Base-by-base conservation (phyloP, 331 rosid genomes). In the Quercus phellos region DNA sequence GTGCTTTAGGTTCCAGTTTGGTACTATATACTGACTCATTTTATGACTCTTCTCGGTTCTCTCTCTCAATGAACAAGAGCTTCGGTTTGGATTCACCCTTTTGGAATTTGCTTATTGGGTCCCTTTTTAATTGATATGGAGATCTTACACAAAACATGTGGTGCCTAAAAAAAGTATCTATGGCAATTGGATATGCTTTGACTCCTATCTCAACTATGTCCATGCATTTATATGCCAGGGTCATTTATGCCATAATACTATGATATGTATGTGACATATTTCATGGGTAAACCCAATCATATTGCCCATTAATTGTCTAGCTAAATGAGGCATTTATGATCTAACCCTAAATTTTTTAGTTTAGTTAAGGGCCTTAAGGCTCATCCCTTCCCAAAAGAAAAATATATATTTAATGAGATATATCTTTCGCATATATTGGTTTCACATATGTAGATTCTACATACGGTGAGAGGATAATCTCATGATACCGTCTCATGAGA, bases 131-230 rank as follows among this genome's bases (percentile, higher is more conserved):
- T 34, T 56, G 66, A 74, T 80, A 88, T 85, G 30, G 80, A 84
- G 86, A 90, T 78, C 79, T 76, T 70, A 7, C 84, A 68, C 55
- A 78, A n/a, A 82, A 80, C 78, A 58, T 88, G 90, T 86, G 88
- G 88, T 78, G 56, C 73, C 72, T 56, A 79, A 8, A 58, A 35
- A 19, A 74, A 24, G 69, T 78, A 3, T 38, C 24, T 19, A 58
- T 18, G 35, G 34, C 77, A 51, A 63, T 66, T 0, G 69, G 78
- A 84, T 79, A 81, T 87, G 90, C 72, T 51, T 35, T 53, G 68
- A 42, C 86, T 54, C 29, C 78, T 67, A 51, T 63, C 17, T 46
- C 50, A 19, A 26, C 72, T 74, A 14, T 19, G 58, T 21, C 53
- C 73, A 68, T 4, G 61, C 17, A 29, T 38, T 74, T 34, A n/a